Base-by-base conservation (phyloP, 768 basidiomycete species). In the Solioccasus polychromus region DNA sequence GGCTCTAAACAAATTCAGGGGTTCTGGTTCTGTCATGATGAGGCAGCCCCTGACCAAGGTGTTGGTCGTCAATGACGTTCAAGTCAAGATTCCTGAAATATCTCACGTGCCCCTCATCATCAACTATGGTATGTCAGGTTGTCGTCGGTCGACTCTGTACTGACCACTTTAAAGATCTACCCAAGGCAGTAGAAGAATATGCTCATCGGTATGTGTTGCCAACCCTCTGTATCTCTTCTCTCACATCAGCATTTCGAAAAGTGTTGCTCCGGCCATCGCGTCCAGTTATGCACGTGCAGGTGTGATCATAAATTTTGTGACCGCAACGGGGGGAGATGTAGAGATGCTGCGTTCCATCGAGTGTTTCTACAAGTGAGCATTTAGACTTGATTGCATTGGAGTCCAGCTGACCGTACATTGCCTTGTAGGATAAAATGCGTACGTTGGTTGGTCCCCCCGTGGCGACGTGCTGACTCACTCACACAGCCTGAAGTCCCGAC, bases 331-430 rank as follows among this genome's bases (percentile, higher is more conserved):
- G 24, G 94, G 93, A 32, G 95, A 98, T 65, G 94, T 97, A 44
- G 95, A 98, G 72, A 96, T 97, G 93, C 73, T 98, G 51, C 81
- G 95, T 61, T 90, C 89, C 56, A 97, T 97, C 76, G 95, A 98
- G 74, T 95, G 93, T 77, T 95, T 92, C 72, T 97, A 95, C 78
- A 92, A 92, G 90, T 91, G 54, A 54, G 79, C 48, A 67, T 63
- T 24, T 29, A 28, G 29, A 1, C 24, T 31, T 29, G 22, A 36
- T 49, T 49, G 15, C 15, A 8, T 29, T 17, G 20, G 24, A 31
- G 18, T 2, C 8, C 42, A 15, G 26, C 58, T 65, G n/a, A 64
- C 50, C 17, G 17, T n/a, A n/a, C 35, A 18, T 29, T 41, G 30
- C 11, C 19, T 36, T 23, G 8, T 17, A 87, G 84, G 73, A 87